Base-by-base conservation (phyloP, 1,284 basidiomycete species). In the Pseudomicrostroma phylloplanum region DNA sequence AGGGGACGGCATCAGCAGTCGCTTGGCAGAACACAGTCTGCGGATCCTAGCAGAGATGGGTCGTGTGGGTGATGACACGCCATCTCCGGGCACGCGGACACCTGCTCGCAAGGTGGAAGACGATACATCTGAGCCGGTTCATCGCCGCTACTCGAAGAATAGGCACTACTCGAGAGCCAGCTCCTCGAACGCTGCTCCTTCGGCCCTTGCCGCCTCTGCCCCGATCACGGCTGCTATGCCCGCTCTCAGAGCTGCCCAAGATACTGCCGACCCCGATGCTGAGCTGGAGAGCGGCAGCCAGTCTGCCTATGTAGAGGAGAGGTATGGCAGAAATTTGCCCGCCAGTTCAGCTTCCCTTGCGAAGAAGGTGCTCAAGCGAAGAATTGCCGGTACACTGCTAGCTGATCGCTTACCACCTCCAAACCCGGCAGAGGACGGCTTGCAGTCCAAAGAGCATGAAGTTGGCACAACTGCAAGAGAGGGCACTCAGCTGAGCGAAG, bases 241-340 rank as follows among this genome's bases (percentile, higher is more conserved):
- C 19, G 21, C 51, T 8, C 51, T 25, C 21, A 13, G n/a, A 54
- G 21, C 13, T 15, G 25, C 26, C 7, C 21, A 21, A 54, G 51
- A 54, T 25, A 13, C 46, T 1, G 61, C 59, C 8, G 59, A 54
- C 43, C 51, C 58, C 15, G 64, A 67, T 51, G 63, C 58, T 19
- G 26, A 54, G 51, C 51, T 54, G 21, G 26, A 23, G 51, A 78
- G 77, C 3, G 62, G 80, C 15, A 83, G 85, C 61, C 81, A 83
- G 42, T 76, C 82, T 8, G 82, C 81, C 1, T 86, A 85, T 71
- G 83, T 98, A 43, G 96, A 98, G 80, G 93, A 98, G 80, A 87
- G 93, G 21, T 98, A 96, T 71, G 94, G 92, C 0, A 86, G 96
- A 4, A 97, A 97, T 75, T 82, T 97, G 26, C 90, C 92, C 1